These are phyloP conservation scores for Beauveria australis DNA, from an alignment of 2,329 filamentous ascomycete species.

Conservation along the genomic window DNA sequence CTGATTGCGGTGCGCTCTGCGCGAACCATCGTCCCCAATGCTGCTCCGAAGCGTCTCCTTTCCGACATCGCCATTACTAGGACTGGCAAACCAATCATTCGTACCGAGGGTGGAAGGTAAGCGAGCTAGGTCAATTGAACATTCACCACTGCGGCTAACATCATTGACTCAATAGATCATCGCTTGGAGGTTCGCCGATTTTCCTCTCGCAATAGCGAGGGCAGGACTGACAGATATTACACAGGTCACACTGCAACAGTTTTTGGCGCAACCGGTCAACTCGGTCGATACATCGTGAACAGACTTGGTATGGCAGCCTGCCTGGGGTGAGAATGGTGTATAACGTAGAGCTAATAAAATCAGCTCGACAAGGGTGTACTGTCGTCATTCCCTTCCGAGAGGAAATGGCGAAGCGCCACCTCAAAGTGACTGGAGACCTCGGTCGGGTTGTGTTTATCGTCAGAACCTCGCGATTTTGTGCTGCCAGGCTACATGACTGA, in stretches of 20 bases:
- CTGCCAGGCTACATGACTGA: not conserved
- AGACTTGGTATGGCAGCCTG: conserved; percentile 55
- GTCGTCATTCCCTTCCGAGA: conserved; percentile 91
- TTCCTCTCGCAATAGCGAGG: conserved; percentile 8
- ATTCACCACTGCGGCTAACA: conserved; percentile 19
- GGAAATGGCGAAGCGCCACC: conserved; percentile 94
- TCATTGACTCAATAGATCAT: conserved; percentile 51
- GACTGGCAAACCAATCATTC: conserved; percentile 91
- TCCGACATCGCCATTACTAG: conserved; percentile 90
- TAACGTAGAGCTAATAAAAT: conserved; percentile 15
- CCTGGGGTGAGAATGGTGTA: not conserved
- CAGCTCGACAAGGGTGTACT: conserved; percentile 86
- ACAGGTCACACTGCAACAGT: conserved; percentile 91
- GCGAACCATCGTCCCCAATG: conserved; percentile 36
- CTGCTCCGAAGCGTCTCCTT: conserved; percentile 44
- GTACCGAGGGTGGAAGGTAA: conserved; percentile 82
- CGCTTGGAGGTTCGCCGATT: conserved; percentile 64
- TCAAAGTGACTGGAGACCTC: conserved; percentile 93
- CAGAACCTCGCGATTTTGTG: conserved; percentile 20
- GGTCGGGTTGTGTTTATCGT: conserved; percentile 83
- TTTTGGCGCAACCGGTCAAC: conserved; percentile 92
- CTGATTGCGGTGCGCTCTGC: conserved; percentile 48
- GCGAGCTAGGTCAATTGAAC: conserved; percentile 25
- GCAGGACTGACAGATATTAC: conserved; percentile 20
- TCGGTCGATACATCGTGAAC: conserved; percentile 97